These are phyloP conservation scores for Suillus fuscotomentosus DNA, from an alignment of 768 basidiomycete genomes.

Conservation along the genomic window DNA sequence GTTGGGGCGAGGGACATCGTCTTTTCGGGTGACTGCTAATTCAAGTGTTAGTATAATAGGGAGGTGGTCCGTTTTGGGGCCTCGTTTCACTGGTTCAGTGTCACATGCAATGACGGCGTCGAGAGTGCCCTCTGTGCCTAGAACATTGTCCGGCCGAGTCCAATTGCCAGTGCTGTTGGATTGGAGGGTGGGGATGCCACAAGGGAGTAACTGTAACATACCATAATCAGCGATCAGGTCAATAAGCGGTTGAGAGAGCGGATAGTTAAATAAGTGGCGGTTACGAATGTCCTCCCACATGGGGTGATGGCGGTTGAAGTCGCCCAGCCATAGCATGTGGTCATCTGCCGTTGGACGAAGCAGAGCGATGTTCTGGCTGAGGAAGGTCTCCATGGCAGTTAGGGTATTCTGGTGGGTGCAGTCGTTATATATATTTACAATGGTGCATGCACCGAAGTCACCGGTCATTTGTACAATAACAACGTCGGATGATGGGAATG, in stretches of 20 bases:
- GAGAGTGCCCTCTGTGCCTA: too few species aligned
- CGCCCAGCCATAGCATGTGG: slow-evolving; percentile 30
- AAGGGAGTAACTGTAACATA: slow-evolving; percentile 20
- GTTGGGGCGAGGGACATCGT: too few species aligned
- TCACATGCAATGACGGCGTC: too few species aligned
- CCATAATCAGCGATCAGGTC: slow-evolving; percentile 19
- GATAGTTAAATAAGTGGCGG: slow-evolving; percentile 4
- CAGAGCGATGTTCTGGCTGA: background rate
- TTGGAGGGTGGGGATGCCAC: too few species aligned
- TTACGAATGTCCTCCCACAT: slow-evolving; percentile 37
- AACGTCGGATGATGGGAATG: slow-evolving; percentile 25
- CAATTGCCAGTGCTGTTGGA: too few species aligned
- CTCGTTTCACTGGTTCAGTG: too few species aligned
- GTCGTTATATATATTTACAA: slow-evolving; percentile 42
- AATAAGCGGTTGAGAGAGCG: slow-evolving; percentile 25
- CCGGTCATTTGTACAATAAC: slow-evolving; percentile 24
- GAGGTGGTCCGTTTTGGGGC: too few species aligned
- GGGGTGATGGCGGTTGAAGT: slow-evolving; percentile 42
- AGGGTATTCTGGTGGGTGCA: slow-evolving; percentile 22
- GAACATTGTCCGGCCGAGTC: too few species aligned
- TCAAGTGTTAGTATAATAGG: too few species aligned
- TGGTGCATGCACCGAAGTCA: slow-evolving; percentile 12
- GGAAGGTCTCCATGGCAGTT: slow-evolving; percentile 8
- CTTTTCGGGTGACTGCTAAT: too few species aligned
- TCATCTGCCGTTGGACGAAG: background rate